Base-by-base conservation (phyloP, 169 alveolate species). In the Plasmodium berghei region DNA sequence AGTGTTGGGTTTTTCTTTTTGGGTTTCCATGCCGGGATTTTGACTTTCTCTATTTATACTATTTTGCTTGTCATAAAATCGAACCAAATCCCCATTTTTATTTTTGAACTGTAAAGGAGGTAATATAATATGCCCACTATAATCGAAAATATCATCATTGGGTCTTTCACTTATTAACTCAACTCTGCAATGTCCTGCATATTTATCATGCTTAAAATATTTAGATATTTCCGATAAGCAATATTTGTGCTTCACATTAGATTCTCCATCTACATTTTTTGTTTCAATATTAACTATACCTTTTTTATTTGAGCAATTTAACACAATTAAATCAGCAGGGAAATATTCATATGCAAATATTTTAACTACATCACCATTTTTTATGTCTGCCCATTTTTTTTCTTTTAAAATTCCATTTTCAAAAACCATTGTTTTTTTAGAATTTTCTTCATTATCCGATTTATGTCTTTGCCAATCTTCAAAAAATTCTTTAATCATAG, bases 311-410 rank as follows among this genome's bases (percentile, higher is more conserved):
- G 97, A 92, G n/a, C 98, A 95, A 87, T 94, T 92, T 24, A 98
- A 90, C 18, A 97, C 58, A 49, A 98, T 89, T 72, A 98, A 61
- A 90, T 98, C 99, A 0, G 99, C 98, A 8, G 99, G 99, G 74
- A 98, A 96, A 59, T 93, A 89, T 85, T 96, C 97, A 75, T 96
- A 97, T 58, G 97, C 86, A 58, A 92, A 63, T 55, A 97, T 96
- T 87, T 94, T 95, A 9, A 98, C 96, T 14, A 98, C 92, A 83
- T 97, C 98, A 2, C 99, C 99, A 62, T 97, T 98, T 63, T 93
- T 91, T 10, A 97, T 74, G 66, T 95, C 92, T 14, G 96, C 94
- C 98, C 98, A 96, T 58, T 71, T 91, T 61, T 74, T 93, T 55
- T 88, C 94, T 63, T 61, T 80, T 73, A 95, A 91, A 22, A 71